These are phyloP conservation scores for Collybia mongolica DNA, from an alignment of 768 basidiomycete genomes.

Conservation along the genomic window DNA sequence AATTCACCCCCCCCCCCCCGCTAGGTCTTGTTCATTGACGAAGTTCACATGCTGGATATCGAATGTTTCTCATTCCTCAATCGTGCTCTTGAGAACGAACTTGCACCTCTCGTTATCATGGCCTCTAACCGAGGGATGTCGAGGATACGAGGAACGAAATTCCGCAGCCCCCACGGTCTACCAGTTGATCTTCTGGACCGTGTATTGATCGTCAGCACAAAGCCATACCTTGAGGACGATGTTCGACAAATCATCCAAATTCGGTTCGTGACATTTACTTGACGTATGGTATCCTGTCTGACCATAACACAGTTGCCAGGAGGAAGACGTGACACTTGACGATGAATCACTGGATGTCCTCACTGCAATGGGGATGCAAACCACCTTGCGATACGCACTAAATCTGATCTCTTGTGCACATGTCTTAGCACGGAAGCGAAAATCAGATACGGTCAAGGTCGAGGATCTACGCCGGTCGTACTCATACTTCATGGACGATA, in stretches of 20 bases:
- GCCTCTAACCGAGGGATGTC: slow-evolving; percentile 96
- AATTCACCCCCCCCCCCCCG: slow-evolving; percentile 5
- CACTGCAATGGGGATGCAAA: slow-evolving; percentile 84
- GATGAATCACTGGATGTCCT: slow-evolving; percentile 74
- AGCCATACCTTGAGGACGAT: slow-evolving; percentile 79
- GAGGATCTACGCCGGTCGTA: slow-evolving; percentile 86
- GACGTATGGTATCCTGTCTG: neutral
- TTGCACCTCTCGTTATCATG: slow-evolving; percentile 97
- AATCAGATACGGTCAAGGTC: slow-evolving; percentile 76
- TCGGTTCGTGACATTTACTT: slow-evolving; percentile 45
- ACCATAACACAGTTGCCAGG: slow-evolving; percentile 67
- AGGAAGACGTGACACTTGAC: slow-evolving; percentile 89
- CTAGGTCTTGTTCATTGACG: slow-evolving; percentile 99
- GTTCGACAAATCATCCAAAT: slow-evolving; percentile 92
- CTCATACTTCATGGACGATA: slow-evolving; percentile 90
- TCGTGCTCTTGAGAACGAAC: slow-evolving; percentile 89
- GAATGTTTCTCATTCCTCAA: slow-evolving; percentile 99
- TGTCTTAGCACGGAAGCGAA: slow-evolving; percentile 82
- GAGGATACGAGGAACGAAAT: slow-evolving; percentile 92
- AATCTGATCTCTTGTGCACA: slow-evolving; percentile 94
- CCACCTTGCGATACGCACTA: slow-evolving; percentile 90
- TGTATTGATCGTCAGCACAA: slow-evolving; percentile 93
- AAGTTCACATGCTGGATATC: slow-evolving; percentile 99
- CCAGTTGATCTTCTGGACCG: slow-evolving; percentile 94
- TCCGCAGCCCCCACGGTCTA: slow-evolving; percentile 91